Evolutionary conservation across 495 filamentous ascomycete genomes (phyloP).

Genomic region (Cercophora newfieldiana): DNA sequence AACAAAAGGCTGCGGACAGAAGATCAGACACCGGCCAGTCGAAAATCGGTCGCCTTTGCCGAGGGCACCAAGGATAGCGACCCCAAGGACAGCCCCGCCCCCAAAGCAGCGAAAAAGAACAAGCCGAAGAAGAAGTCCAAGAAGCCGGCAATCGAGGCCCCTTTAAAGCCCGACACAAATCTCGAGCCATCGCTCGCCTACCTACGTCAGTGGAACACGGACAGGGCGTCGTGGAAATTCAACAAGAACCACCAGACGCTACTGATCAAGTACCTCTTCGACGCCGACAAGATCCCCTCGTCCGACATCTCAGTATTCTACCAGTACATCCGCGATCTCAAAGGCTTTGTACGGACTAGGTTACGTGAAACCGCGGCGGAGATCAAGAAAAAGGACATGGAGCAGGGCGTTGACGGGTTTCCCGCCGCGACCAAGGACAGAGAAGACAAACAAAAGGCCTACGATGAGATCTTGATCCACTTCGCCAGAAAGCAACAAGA

Average conservation of each 20-base stretch:
- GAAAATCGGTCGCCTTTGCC: slow-evolving; percentile 79
- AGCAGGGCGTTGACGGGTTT: slow-evolving; percentile 44
- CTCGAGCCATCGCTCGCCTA: slow-evolving; percentile 69
- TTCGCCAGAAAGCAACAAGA: slow-evolving; percentile 36
- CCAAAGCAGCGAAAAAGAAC: slow-evolving; percentile 23
- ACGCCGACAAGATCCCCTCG: slow-evolving; percentile 62
- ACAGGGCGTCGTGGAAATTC: slow-evolving; percentile 79
- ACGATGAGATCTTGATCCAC: slow-evolving; percentile 54
- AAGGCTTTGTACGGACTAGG: slow-evolving; percentile 63
- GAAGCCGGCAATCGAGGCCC: slow-evolving; percentile 24
- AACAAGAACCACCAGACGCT: slow-evolving; percentile 85
- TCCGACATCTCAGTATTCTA: slow-evolving; percentile 63
- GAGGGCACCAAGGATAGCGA: slow-evolving; percentile 56
- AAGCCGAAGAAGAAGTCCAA: slow-evolving; percentile 45
- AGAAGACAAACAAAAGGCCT: slow-evolving; percentile 49
- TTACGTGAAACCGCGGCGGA: slow-evolving; percentile 63
- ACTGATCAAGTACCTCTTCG: slow-evolving; percentile 78
- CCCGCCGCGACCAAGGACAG: slow-evolving; percentile 43
- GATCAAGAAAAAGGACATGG: slow-evolving; percentile 51
- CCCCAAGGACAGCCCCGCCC: background rate
- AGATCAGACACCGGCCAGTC: slow-evolving; percentile 28
- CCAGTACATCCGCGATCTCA: slow-evolving; percentile 69
- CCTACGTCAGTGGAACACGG: slow-evolving; percentile 66
- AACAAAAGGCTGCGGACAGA: slow-evolving; percentile 33
- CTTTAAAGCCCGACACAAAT: slow-evolving; percentile 36